phyloP scores from a whole-genome alignment of 2,329 filamentous ascomycete species.

The Pseudogymnoascus sp. region DNA sequence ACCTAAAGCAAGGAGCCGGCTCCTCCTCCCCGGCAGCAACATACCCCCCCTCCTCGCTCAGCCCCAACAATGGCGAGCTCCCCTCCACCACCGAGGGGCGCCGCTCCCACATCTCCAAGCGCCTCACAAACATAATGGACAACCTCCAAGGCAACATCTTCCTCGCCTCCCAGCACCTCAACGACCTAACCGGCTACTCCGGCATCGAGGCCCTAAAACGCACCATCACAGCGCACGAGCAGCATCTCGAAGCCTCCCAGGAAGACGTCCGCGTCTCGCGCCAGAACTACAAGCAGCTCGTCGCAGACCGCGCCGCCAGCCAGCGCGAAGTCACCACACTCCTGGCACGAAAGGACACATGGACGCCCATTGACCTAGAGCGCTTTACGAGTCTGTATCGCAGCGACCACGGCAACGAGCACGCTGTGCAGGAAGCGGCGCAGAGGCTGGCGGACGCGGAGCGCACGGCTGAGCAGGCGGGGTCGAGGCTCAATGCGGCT shows the following conservation, averaged over 20 bases:
- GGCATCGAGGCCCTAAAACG: conserved; percentile 79
- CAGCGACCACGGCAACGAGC: conserved; percentile 87
- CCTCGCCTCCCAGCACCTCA: conserved; percentile 78
- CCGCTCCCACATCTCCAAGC: conserved; percentile 36
- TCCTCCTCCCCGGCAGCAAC: neutral
- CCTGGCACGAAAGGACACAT: conserved; percentile 87
- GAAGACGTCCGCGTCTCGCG: conserved; percentile 63
- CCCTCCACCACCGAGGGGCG: conserved; percentile 41
- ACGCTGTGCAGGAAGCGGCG: conserved; percentile 66
- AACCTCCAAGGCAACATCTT: conserved; percentile 78
- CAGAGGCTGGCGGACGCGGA: conserved; percentile 69
- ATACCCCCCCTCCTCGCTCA: neutral
- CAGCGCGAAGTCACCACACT: conserved; percentile 94
- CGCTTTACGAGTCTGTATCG: conserved; percentile 90
- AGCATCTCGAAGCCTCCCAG: conserved; percentile 51
- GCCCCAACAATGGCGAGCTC: conserved; percentile 28
- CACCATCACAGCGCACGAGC: conserved; percentile 64
- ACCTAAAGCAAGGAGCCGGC: conserved; percentile 1
- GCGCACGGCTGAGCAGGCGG: conserved; percentile 68
- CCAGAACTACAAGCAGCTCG: conserved; percentile 71
- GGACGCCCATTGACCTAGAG: conserved; percentile 81
- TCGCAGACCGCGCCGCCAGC: conserved; percentile 73
- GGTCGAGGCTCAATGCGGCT: conserved; percentile 66
- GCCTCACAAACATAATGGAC: conserved; percentile 73
- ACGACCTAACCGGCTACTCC: conserved; percentile 89